A percentile compares a stretch with the other conserved stretches of the same genome.
These are phyloP conservation scores for Delonix regia DNA, from an alignment of 306 rosid genomes.

Conservation along the genomic window DNA sequence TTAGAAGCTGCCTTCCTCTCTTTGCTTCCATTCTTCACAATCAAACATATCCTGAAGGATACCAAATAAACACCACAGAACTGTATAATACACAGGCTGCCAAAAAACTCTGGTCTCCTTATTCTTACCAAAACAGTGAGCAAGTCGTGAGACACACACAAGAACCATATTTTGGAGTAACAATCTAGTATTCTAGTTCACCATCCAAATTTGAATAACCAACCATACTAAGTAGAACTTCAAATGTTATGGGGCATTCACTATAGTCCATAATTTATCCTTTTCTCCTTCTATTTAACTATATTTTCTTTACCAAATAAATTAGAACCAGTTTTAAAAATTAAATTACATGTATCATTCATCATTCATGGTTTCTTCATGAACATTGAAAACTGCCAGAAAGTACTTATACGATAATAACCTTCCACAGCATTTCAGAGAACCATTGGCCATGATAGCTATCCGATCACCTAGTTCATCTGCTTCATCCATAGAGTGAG, in stretches of 20 bases:
- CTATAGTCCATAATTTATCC: not conserved
- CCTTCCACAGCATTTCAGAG: constrained; percentile 98
- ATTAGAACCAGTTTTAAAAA: not conserved
- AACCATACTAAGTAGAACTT: not conserved
- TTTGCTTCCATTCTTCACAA: no score
- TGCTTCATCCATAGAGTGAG: constrained; percentile 99
- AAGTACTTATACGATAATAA: constrained; percentile 28
- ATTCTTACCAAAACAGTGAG: not conserved
- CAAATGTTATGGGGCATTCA: not conserved
- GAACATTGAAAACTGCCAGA: not conserved
- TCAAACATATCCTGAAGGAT: not conserved
- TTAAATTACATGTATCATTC: constrained; percentile 11
- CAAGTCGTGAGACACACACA: not conserved
- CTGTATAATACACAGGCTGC: not conserved
- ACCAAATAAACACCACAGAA: not conserved
- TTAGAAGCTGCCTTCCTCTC: not conserved
- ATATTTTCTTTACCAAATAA: not conserved
- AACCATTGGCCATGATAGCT: constrained; percentile 98
- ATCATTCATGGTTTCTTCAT: constrained; percentile 22
- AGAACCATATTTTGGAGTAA: not conserved
- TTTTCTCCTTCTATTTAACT: not conserved
- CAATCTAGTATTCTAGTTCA: not conserved
- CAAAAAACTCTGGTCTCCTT: not conserved
- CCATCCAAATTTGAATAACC: not conserved
- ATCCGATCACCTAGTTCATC: constrained; percentile 96